A percentile compares a stretch with the other conserved stretches of the same genome.
These are phyloP conservation scores for Tirmania nivea DNA, from an alignment of 495 filamentous ascomycete species.

Conservation along the genomic window DNA sequence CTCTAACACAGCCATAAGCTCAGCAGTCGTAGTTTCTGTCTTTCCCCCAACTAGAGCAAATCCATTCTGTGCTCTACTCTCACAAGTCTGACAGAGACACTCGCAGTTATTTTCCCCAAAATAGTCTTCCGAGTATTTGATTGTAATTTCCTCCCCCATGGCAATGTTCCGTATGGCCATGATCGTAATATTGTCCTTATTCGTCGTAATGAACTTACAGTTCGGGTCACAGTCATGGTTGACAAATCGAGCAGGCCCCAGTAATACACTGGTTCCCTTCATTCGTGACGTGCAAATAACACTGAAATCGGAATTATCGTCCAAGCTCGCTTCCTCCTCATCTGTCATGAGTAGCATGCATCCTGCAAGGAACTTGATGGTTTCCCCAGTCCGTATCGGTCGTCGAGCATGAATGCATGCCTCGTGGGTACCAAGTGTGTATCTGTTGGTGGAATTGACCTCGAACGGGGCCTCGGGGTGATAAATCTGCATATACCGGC, in stretches of 20 bases:
- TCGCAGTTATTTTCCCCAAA: constrained; percentile 91
- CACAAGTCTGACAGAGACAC: constrained; percentile 78
- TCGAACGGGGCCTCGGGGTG: constrained; percentile 84
- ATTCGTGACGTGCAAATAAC: constrained; percentile 84
- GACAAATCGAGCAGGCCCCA: constrained; percentile 85
- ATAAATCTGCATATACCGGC: constrained; percentile 84
- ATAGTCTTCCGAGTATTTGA: constrained; percentile 86
- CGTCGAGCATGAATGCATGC: constrained; percentile 69
- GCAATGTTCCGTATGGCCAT: constrained; percentile 58
- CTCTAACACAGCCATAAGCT: constrained; percentile 26
- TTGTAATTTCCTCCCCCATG: constrained; percentile 76
- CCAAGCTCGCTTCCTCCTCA: constrained; percentile 63
- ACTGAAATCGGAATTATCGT: constrained; percentile 75
- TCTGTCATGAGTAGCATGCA: constrained; percentile 76
- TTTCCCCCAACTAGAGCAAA: constrained; percentile 34
- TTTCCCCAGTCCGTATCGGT: constrained; percentile 54
- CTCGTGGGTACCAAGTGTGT: constrained; percentile 75
- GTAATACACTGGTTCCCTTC: constrained; percentile 68
- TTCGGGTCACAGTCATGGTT: constrained; percentile 97
- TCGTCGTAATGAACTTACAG: constrained; percentile 58
- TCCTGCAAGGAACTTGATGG: constrained; percentile 73
- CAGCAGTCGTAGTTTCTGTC: constrained; percentile 8
- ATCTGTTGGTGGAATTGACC: constrained; percentile 82
- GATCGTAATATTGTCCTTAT: constrained; percentile 71
- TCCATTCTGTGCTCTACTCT: constrained; percentile 51